Evolutionary conservation across 2,329 filamentous ascomycete species (phyloP), one percentile per base, ranked within the genome.

Genomic region (Arthroderma sp.): DNA sequence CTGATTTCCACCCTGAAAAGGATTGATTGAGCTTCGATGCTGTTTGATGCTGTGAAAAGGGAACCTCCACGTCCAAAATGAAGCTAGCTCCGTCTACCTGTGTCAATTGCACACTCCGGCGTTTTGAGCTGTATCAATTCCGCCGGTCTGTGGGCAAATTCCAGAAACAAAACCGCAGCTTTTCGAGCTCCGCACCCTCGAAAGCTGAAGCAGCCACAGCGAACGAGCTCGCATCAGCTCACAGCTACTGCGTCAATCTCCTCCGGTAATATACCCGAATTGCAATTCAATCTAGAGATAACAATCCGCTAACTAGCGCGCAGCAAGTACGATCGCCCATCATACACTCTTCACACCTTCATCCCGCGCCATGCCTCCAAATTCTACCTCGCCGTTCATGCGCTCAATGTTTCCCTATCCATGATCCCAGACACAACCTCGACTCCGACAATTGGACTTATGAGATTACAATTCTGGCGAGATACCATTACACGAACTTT

Each of bases 381-480:
- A 63, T 82, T 85, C 53, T 95, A 96, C 66, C 77, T 94, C 53
- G 86, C 88, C 47, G 78, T 98, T 47, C 84, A 89, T 50, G 83
- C 88, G 42, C 80, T 98, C 63, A 98, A 98, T 60, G 75, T 96
- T 56, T 89, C 95, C 62, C 77, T 95, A 48, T 85, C 89, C 38
- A 78, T 85, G 46, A 83, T 96, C 50, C 86, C 91, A 46, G 89
- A 96, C 64, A 79, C 84, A 8, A 88, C 91, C 15, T 91, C 85
- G 39, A 91, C 83, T 49, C 78, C 84, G n/a, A 82, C 81, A 3
- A 84, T 96, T 49, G 89, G 86, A 41, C 73, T 81, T 43, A 79
- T 96, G 73, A 86, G 91, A 51, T 81, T 94, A 64, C 85, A 94
- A 62, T 96, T 96, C 70, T 96, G 91, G 85, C 78, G 85, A 41